These are phyloP conservation scores for Monosporozyma aquatica DNA, from an alignment of 805 yeast genomes.

Conservation along the genomic window DNA sequence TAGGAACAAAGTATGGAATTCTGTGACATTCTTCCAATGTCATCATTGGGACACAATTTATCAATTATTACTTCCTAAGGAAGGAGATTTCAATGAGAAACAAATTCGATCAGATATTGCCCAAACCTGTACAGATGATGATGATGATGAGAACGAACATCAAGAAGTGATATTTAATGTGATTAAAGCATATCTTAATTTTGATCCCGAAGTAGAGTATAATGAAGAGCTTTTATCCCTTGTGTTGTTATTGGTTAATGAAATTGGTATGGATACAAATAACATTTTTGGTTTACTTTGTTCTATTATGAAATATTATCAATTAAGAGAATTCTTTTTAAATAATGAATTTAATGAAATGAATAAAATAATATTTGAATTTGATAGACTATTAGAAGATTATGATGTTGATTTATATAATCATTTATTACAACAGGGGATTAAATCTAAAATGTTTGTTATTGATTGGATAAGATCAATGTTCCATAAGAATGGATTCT, in stretches of 20 bases:
- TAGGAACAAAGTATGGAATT: constrained; percentile 8
- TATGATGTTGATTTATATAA: constrained; percentile 56
- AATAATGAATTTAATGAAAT: constrained; percentile 83
- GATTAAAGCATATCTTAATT: constrained; percentile 70
- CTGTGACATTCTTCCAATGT: constrained; percentile 5
- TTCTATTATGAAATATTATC: constrained; percentile 72
- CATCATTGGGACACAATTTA: constrained; percentile 9
- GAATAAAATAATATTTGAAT: constrained; percentile 72
- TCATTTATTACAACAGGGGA: constrained; percentile 77
- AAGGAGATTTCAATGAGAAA: not conserved
- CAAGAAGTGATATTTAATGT: constrained; percentile 43
- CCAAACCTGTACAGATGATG: not conserved
- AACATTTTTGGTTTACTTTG: constrained; percentile 77
- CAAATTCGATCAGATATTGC: not conserved
- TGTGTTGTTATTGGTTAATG: constrained; percentile 67
- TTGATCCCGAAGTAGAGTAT: constrained; percentile 86
- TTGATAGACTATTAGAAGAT: constrained; percentile 78
- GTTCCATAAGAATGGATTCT: constrained; percentile 77
- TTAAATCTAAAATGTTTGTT: constrained; percentile 87
- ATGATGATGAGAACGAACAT: constrained; percentile 1
- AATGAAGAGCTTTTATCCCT: constrained; percentile 94
- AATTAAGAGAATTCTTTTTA: constrained; percentile 59
- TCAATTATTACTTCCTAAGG: constrained; percentile 4
- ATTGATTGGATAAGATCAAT: constrained; percentile 92
- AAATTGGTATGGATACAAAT: constrained; percentile 45